A percentile compares a stretch with the other conserved stretches of the same genome.
Evolutionary conservation across 2,329 filamentous ascomycete genomes (phyloP).

Genomic region (Aureobasidium sp.): DNA sequence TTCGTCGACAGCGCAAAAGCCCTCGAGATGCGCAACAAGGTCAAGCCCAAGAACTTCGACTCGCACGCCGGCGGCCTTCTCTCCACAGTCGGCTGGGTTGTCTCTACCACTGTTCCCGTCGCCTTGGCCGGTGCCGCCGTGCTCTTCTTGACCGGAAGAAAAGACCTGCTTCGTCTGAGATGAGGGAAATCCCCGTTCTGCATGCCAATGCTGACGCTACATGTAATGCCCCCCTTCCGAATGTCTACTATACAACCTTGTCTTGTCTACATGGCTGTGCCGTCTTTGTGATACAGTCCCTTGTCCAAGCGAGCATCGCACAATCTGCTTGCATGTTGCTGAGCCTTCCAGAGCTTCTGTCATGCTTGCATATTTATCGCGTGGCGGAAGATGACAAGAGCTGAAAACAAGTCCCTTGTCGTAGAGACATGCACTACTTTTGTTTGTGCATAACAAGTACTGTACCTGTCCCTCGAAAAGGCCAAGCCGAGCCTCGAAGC

Average conservation of each 20-base stretch:
- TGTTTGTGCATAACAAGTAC: no score
- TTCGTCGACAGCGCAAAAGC: conserved; percentile 38
- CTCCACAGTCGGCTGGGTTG: not conserved
- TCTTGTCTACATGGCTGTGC: conserved; percentile 4
- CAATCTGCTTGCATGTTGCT: not conserved
- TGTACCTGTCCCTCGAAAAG: not conserved
- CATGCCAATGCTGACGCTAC: conserved; percentile 4
- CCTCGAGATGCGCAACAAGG: conserved; percentile 31
- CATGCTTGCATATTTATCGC: not conserved
- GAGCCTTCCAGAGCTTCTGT: not conserved
- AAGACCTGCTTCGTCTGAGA: conserved; percentile 1
- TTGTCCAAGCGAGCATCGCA: conserved; percentile 4
- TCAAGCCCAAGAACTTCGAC: conserved; percentile 28
- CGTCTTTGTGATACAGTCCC: not conserved
- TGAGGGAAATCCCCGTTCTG: not conserved
- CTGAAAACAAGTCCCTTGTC: not conserved
- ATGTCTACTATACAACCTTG: not conserved
- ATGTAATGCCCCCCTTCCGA: not conserved
- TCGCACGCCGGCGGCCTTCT: not conserved
- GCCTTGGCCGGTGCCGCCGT: conserved; percentile 12
- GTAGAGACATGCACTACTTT: not conserved
- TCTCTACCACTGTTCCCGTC: not conserved
- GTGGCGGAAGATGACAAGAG: not conserved
- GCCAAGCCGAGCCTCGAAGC: not conserved
- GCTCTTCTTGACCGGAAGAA: conserved; percentile 8